phyloP scores from a whole-genome alignment of 257 asterid genomes.

The Solanum sitiens region DNA sequence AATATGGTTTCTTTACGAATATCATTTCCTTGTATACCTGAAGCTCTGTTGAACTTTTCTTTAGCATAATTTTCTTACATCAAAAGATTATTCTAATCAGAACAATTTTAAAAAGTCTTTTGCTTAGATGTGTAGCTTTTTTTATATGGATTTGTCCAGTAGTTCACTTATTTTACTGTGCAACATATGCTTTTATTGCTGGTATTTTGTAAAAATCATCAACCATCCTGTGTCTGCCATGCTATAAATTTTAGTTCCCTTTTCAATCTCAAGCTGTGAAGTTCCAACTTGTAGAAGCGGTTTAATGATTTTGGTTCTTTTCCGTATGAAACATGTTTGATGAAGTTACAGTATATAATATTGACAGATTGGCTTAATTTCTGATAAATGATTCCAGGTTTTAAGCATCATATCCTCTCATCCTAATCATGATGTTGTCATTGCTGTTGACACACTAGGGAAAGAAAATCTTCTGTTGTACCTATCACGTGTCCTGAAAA shows the following conservation, averaged over 20 bases:
- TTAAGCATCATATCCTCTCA: conserved; percentile 62
- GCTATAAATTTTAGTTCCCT: background rate
- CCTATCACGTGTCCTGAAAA: conserved; percentile 45
- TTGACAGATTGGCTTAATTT: background rate
- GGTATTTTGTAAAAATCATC: background rate
- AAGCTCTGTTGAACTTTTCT: background rate
- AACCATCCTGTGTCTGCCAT: background rate
- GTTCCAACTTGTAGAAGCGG: background rate
- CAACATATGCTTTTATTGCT: background rate
- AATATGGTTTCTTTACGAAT: background rate
- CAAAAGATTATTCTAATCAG: background rate
- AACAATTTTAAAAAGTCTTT: background rate
- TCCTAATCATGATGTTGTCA: conserved; percentile 67
- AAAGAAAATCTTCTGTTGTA: conserved; percentile 80
- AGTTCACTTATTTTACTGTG: background rate
- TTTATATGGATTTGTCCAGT: background rate
- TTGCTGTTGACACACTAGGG: conserved; percentile 72
- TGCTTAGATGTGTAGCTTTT: background rate
- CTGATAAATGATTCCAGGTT: conserved; percentile 34
- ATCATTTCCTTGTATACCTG: background rate
- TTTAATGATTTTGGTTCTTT: background rate
- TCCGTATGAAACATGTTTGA: background rate
- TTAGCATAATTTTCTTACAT: background rate
- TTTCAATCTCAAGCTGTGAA: background rate
- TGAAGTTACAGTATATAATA: background rate